Base-by-base conservation (phyloP, 331 rosid species). In the Malus hybrid region DNA sequence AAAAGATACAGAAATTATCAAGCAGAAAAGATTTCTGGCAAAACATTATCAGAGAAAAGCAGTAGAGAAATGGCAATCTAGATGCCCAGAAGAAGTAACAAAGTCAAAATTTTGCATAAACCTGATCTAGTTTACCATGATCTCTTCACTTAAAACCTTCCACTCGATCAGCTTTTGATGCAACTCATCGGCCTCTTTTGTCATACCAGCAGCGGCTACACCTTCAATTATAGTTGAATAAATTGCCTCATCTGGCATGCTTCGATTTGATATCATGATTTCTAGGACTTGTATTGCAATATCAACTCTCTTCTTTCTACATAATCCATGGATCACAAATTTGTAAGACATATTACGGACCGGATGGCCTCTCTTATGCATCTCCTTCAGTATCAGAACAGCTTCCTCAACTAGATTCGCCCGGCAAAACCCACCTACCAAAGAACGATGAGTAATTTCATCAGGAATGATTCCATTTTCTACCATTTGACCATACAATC, bases 131-230 rank as follows among this genome's bases (percentile, higher is more conserved):
- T 75, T 77, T 80, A 80, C 81, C 50, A 66, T 34, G 79, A 63
- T 26, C 50, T 80, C 88, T 12, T 77, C 70, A 57, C 77, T 83
- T 16, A 93, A 78, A 85, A 88, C 75, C 63, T 84, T 86, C 92
- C 86, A 82, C 72, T 84, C 76, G 24, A 81, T 87, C 86, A 93
- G 84, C 76, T 71, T 82, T 71, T 85, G 82, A 63, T 80, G 91
- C 85, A 94, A 85, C 88, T 82, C 89, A 39, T 81, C 75, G 30
- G 97, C 96, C 85, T 94, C 95, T 68, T 80, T 74, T 36, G 79
- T 70, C 90, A 94, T 90, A 75, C 98, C 98, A 74, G 82, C 86
- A 78, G 89, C 82, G 46, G 93, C 87, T 63, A 91, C 79, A 79
- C 93, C 84, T 75, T 82, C 83, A 67, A 85, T 73, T 76, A 94